Percentiles rank a stretch among this genome's conserved stretches.
phyloP scores from a whole-genome alignment of 345 rosid genomes.

The rapeseed (Brassica napus) region Da-Ae NC_063451.1:41903501-41904000 shows the following conservation, averaged over 20 bases:
- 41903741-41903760: background rate
- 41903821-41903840: background rate
- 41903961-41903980: background rate
- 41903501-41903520: background rate
- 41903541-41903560: background rate
- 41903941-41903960: background rate
- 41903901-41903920: background rate
- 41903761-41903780: background rate
- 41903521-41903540: too few species aligned
- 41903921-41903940: background rate
- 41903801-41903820: background rate
- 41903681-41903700: constrained; percentile 68
- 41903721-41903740: constrained; percentile 60
- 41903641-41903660: constrained; percentile 75
- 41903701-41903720: constrained; percentile 84
- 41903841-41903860: background rate
- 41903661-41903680: constrained; percentile 87
- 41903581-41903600: background rate
- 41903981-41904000: background rate
- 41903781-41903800: background rate
- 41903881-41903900: background rate
- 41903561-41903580: constrained; percentile 12
- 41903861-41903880: background rate
- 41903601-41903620: constrained; percentile 73
- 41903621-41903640: constrained; percentile 78